Evolutionary conservation across 1,284 basidiomycete species (phyloP).

Genomic region (Hortiboletus rubellus): DNA sequence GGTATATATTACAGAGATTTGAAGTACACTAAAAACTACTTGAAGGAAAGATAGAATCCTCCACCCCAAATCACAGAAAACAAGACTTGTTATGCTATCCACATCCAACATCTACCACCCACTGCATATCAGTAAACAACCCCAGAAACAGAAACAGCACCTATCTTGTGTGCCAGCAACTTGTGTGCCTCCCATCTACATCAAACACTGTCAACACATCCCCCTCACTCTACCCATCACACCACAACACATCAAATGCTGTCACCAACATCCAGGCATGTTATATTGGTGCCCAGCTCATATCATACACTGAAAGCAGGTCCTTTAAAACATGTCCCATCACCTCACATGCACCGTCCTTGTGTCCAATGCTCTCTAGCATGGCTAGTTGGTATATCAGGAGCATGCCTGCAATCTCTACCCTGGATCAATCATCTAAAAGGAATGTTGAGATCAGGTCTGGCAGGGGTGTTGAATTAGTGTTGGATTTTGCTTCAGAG

Average conservation of each 20-base stretch:
- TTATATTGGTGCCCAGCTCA: conserved; percentile 49
- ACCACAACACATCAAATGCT: conserved; percentile 55
- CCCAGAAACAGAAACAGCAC: conserved; percentile 10
- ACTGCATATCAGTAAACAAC: not conserved
- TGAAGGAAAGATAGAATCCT: conserved; percentile 41
- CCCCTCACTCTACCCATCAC: conserved; percentile 32
- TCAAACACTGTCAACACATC: conserved; percentile 23
- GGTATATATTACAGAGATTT: conserved; percentile 31
- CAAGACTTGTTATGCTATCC: conserved; percentile 44
- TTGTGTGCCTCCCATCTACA: conserved; percentile 42
- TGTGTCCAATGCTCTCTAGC: conserved; percentile 55
- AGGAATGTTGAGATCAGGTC: conserved; percentile 20
- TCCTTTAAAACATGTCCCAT: conserved; percentile 49
- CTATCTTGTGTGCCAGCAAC: conserved; percentile 45
- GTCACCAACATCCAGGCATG: conserved; percentile 53
- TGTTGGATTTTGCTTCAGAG: not conserved
- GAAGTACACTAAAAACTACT: conserved; percentile 48
- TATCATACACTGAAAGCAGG: conserved; percentile 49
- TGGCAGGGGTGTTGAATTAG: not conserved
- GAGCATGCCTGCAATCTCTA: conserved; percentile 49
- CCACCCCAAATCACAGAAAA: conserved; percentile 45
- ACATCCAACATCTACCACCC: conserved; percentile 39
- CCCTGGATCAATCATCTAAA: conserved; percentile 10
- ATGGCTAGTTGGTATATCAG: conserved; percentile 60
- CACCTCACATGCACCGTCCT: conserved; percentile 48